Evolutionary conservation across 805 yeast species (phyloP), one percentile per base, ranked within the genome.

Genomic region (Teunomyces aglyptinius): DNA sequence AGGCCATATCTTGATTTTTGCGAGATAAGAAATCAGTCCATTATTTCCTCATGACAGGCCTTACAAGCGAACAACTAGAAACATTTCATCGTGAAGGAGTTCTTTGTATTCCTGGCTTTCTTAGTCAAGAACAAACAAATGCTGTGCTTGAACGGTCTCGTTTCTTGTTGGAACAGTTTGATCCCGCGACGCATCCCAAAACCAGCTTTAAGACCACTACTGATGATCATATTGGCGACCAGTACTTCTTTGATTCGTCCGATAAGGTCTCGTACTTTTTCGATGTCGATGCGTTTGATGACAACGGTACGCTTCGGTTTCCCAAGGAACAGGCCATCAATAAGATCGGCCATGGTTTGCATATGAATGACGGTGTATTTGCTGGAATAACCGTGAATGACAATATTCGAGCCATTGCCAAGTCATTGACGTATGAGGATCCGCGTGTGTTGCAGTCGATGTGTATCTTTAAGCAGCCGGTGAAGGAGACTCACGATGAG

Each of bases 341-440:
- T 65, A 87, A 87, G 65, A 81, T 87, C 35, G 95, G 94, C 4
- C 95, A 87, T 58, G 89, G 87, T 1, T 61, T 87, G 12, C 95
- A 87, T 57, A 71, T 77, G 57, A 62, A 76, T 29, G 80, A 82
- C 49, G 68, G 70, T 0, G 55, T 60, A n/a, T 87, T 82, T 55
- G 60, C 60, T 18, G 52, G 63, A 8, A 61, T 81, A 20, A 82
- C 92, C 0, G 70, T 83, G 31, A 76, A 75, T 46, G 67, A 61
- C 1, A 73, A 77, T 27, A 76, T 84, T 5, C 60, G 69, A 35
- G 73, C 60, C 0, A 78, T 86, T 35, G 85, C 84, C 10, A 56
- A 63, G 5, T 72, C 76, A 43, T 64, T 87, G 41, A 71, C 77
- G 0, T 81, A 76, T 54, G 53, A 68, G 43, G 89, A 86, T 49